phyloP scores from a whole-genome alignment of 1,284 basidiomycete genomes.

The Ceratobasidium sp. region DNA sequence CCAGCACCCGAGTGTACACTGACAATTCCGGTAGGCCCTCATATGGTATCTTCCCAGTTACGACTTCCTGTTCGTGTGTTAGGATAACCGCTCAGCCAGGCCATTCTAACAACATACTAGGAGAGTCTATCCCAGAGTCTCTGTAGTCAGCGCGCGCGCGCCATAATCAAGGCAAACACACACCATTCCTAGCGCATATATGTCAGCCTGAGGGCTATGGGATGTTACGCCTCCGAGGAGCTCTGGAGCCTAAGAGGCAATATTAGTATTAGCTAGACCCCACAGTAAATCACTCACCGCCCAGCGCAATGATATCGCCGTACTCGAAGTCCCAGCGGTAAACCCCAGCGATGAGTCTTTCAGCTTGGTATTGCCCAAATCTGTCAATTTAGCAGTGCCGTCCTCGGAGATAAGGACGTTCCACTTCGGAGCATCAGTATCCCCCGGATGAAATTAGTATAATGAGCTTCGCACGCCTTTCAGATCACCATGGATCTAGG shows the following conservation, averaged over 20 bases:
- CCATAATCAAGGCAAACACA: no score
- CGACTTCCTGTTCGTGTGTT: background rate
- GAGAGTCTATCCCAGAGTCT: slow-evolving; percentile 6
- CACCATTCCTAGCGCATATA: slow-evolving; percentile 9
- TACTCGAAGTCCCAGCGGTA: background rate
- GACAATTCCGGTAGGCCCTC: background rate
- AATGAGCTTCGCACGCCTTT: background rate
- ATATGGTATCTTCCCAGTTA: slow-evolving; percentile 5
- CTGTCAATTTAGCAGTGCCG: background rate
- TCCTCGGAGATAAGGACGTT: slow-evolving; percentile 4
- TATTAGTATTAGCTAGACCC: background rate
- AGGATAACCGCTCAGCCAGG: no score
- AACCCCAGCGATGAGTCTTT: background rate
- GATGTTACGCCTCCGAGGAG: background rate
- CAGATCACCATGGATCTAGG: slow-evolving; percentile 20
- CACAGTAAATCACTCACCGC: background rate
- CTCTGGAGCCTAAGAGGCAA: slow-evolving; percentile 3
- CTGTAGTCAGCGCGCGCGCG: no score
- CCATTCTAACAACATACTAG: background rate
- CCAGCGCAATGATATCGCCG: slow-evolving; percentile 4
- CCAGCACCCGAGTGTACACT: no score
- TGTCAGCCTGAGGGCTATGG: background rate
- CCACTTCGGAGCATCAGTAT: background rate
- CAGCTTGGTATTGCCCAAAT: slow-evolving; percentile 9
- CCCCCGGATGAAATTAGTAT: background rate